phyloP scores from a whole-genome alignment of 2,329 filamentous ascomycete species.

The Trichoderma sp. region DNA sequence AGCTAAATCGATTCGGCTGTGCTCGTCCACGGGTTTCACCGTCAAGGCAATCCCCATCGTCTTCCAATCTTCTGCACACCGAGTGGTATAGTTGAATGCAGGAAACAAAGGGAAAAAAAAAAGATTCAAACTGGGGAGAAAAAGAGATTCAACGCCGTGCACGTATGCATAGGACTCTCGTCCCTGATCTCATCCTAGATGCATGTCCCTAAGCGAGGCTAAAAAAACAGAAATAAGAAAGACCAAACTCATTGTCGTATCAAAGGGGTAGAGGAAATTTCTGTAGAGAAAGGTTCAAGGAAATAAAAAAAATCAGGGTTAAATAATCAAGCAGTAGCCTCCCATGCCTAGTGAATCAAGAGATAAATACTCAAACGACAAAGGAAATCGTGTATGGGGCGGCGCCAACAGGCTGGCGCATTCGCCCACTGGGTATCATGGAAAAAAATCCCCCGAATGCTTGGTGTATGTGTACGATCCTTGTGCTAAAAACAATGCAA shows the following conservation, averaged over 20 bases:
- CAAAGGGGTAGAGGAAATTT: neutral
- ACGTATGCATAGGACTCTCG: conserved; percentile 34
- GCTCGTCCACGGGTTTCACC: neutral
- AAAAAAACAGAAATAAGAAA: neutral
- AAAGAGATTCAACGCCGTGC: conserved; percentile 35
- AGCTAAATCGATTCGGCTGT: neutral
- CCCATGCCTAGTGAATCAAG: neutral
- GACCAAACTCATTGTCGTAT: conserved; percentile 20
- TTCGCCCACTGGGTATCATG: conserved; percentile 47
- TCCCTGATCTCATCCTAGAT: conserved; percentile 27
- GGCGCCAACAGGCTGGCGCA: conserved; percentile 41
- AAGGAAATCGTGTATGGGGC: conserved; percentile 41
- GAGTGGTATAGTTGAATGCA: conserved; percentile 25
- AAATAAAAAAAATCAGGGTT: neutral
- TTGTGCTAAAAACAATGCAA: neutral
- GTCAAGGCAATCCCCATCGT: neutral
- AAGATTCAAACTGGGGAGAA: conserved; percentile 29
- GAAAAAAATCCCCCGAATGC: conserved; percentile 36
- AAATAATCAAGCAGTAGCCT: conserved; percentile 10
- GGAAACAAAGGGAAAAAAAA: conserved; percentile 28
- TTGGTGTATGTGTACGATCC: conserved; percentile 38
- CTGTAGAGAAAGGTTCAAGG: neutral
- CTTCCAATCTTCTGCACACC: conserved; percentile 11
- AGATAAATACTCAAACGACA: conserved; percentile 22
- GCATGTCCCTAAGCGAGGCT: conserved; percentile 21